phyloP scores from a whole-genome alignment of 345 rosid genomes.

The Diplotaxis tenuifolia region DNA sequence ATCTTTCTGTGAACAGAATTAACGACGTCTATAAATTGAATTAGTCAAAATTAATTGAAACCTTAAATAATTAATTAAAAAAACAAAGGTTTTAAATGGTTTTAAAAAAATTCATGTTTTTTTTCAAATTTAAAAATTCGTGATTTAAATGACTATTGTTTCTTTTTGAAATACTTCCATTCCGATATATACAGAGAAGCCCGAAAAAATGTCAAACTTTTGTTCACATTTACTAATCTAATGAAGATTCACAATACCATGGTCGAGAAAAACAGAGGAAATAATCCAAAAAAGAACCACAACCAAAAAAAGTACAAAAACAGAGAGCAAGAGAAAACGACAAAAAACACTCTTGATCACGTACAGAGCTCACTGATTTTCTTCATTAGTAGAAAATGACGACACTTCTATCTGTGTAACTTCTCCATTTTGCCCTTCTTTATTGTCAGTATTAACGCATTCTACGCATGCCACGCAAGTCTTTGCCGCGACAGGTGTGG shows the following conservation, averaged over 20 bases:
- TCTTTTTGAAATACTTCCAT: no score
- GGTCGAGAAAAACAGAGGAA: slow-evolving; percentile 20
- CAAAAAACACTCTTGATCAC: background rate
- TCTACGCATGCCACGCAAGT: background rate
- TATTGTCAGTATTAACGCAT: background rate
- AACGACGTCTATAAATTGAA: no score
- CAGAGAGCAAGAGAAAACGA: background rate
- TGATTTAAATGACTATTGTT: no score
- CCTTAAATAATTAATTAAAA: no score
- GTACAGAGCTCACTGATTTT: slow-evolving; percentile 19
- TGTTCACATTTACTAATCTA: slow-evolving; percentile 15
- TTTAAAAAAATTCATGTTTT: no score
- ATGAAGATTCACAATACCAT: slow-evolving; percentile 5
- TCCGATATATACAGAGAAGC: background rate
- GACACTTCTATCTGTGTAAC: background rate
- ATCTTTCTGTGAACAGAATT: no score
- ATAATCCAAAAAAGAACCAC: background rate
- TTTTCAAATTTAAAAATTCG: no score
- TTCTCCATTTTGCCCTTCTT: slow-evolving; percentile 24
- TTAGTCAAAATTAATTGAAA: no score
- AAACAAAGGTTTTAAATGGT: no score
- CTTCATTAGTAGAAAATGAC: slow-evolving; percentile 6
- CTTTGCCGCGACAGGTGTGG: slow-evolving; percentile 53
- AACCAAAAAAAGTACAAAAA: slow-evolving; percentile 16
- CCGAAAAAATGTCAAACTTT: slow-evolving; percentile 1